Evolutionary conservation across 169 alveolate species (phyloP), one percentile per base, ranked within the genome.

Genomic region (Plasmodium ovale): DNA sequence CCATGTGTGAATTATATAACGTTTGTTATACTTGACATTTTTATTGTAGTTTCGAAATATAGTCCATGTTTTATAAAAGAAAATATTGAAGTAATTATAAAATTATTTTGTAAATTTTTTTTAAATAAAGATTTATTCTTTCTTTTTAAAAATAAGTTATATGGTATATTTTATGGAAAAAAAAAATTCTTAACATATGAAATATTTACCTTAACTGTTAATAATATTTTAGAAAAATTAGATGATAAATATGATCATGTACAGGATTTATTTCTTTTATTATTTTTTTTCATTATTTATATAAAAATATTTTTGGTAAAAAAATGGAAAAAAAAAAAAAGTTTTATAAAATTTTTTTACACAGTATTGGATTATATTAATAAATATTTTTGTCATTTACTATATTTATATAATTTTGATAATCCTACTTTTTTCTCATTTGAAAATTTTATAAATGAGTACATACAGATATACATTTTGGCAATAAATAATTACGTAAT

Each of bases 1-100:
- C 39, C 5, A 37, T 64, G 73, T 64, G 73, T 44, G 19, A 64
- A 64, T 64, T 64, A 64, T 31, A 21, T 64, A n/a, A 64, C 73
- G 23, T 64, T 64, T 44, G 33, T 64, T 44, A 64, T 25, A 2
- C 33, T 64, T 0, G 73, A 64, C 14, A 1, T 64, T 37, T 23
- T 64, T 33, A 25, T 44, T 31, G 16, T 64, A 7, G 54, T 64
- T 27, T 37, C 73, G 9, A 64, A 64, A 44, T 64, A 64, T 44
- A 5, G 33, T 64, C 73, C 56, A 0, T 64, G 29, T 16, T 64
- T 64, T 64, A 64, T 64, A 37, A 19, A 7, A 64, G 33, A 64
- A 64, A 37, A 64, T 21, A 64, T 16, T 14, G 27, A 64, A 31
- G 27, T 16, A 29, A n/a, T 64, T 5, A 64, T 64, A 7, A 21